phyloP scores from a whole-genome alignment of 768 basidiomycete genomes.

The Phanerodontia chrysosporium region DNA sequence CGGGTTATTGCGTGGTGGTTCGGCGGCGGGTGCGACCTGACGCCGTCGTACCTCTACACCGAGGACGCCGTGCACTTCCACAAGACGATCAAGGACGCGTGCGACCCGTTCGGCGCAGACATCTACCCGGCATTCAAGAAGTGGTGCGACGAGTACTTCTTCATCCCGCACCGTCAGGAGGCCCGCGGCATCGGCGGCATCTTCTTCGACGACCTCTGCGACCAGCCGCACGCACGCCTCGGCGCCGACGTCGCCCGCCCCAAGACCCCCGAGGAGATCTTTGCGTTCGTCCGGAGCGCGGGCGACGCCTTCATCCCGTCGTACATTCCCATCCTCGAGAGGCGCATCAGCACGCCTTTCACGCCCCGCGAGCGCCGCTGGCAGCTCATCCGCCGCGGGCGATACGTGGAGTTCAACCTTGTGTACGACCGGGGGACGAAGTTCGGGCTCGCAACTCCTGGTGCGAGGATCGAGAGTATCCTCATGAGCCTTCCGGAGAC shows the following conservation, averaged over 20 bases:
- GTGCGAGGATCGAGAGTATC: constrained; percentile 59
- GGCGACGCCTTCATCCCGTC: constrained; percentile 85
- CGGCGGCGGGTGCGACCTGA: constrained; percentile 93
- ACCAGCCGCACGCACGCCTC: constrained; percentile 62
- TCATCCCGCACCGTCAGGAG: constrained; percentile 83
- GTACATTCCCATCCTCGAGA: constrained; percentile 80
- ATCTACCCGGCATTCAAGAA: constrained; percentile 82
- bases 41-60: constrained; percentile 87
- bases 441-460: constrained; percentile 58
- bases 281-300: constrained; percentile 65
- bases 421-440: constrained; percentile 68
- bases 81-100: constrained; percentile 65
- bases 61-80: constrained; percentile 91
- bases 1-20: constrained; percentile 94
- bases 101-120: constrained; percentile 62
- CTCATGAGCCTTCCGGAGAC: constrained; percentile 62
- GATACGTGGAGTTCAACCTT: constrained; percentile 90
- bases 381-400: constrained; percentile 87
- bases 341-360: constrained; percentile 49
- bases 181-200: constrained; percentile 88
- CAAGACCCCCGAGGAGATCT: constrained; percentile 61
- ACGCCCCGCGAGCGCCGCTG: constrained; percentile 75
- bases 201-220: constrained; percentile 92
- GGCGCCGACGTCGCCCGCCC: constrained; percentile 44
- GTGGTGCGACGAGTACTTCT: constrained; percentile 99